Conservation (phyloP, 805 yeast genomes). For the Wickerhamomyces strasburgensis region DNA sequence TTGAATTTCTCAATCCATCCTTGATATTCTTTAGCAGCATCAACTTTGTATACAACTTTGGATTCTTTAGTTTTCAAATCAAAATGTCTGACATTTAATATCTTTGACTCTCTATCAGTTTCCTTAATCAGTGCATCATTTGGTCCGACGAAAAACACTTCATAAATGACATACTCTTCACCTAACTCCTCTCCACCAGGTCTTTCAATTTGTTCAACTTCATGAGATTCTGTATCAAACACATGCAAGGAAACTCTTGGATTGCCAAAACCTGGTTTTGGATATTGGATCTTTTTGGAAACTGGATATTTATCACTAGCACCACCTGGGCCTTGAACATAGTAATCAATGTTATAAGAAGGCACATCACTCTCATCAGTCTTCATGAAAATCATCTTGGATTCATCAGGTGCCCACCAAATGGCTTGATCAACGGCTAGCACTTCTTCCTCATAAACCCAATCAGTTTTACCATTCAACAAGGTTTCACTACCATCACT, state of each 20-base stretch:
- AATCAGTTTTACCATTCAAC: conserved; percentile 84
- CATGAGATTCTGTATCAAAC: conserved; percentile 31
- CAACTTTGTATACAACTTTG: conserved; percentile 38
- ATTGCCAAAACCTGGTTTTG: conserved; percentile 77
- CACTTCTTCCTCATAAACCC: conserved; percentile 95
- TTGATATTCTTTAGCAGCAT: conserved; percentile 41
- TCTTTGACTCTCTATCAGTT: conserved; percentile 64
- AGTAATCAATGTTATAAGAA: conserved; percentile 66
- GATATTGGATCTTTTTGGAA: conserved; percentile 58
- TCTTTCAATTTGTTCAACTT: conserved; percentile 28
- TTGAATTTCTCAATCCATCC: conserved; percentile 79
- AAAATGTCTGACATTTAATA: conserved; percentile 47
- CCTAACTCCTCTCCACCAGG: conserved; percentile 24
- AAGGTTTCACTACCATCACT: conserved; percentile 60
- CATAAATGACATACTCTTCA: conserved; percentile 54
- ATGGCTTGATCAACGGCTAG: conserved; percentile 60
- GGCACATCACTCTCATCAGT: conserved; percentile 73
- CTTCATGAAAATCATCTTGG: conserved; percentile 53
- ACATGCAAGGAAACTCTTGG: conserved; percentile 57
- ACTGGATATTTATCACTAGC: conserved; percentile 54
- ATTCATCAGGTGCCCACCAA: conserved; percentile 87
- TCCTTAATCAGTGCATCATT: conserved; percentile 46
- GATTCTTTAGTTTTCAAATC: conserved; percentile 30
- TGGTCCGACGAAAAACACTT: conserved; percentile 60
- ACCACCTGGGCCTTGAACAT: conserved; percentile 42